These are phyloP conservation scores for Aspergillus sp. DNA, from an alignment of 2,329 filamentous ascomycete genomes.

Conservation along the genomic window DNA sequence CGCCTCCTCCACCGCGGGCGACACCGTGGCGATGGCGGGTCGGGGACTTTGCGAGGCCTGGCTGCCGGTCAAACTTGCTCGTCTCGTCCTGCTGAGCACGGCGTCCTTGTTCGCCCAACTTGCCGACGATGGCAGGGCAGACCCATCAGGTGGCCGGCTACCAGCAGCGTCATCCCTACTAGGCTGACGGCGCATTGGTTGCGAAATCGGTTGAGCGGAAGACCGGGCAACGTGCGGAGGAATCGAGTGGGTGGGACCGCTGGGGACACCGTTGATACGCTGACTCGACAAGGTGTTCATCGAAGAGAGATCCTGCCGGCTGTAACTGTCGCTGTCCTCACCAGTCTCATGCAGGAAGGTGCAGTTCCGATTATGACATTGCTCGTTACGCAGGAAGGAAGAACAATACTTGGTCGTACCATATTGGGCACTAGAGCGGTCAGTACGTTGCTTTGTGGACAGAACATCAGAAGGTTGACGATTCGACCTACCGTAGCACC, in stretches of 20 bases:
- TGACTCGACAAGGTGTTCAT: constrained; percentile 87
- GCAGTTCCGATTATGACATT: constrained; percentile 92
- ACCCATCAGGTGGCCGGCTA: constrained; percentile 67
- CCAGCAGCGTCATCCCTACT: constrained; percentile 71
- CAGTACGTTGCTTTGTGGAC: neutral
- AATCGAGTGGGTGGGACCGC: constrained; percentile 28
- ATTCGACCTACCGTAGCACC: constrained; percentile 70
- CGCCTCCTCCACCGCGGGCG: constrained; percentile 37
- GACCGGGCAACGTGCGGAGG: constrained; percentile 49
- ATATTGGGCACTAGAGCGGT: constrained; percentile 60
- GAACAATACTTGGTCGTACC: constrained; percentile 99
- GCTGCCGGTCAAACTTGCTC: constrained; percentile 75
- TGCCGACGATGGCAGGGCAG: constrained; percentile 88
- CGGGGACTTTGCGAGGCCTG: constrained; percentile 81
- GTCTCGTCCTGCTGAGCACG: constrained; percentile 66
- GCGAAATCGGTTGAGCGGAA: constrained; percentile 54
- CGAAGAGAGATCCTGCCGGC: constrained; percentile 87
- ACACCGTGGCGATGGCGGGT: constrained; percentile 50
- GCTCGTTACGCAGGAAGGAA: constrained; percentile 90
- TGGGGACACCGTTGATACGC: constrained; percentile 48
- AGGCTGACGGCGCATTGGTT: constrained; percentile 70
- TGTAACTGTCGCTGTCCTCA: constrained; percentile 97
- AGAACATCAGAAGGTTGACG: neutral
- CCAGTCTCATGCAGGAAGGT: constrained; percentile 98
- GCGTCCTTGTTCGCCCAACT: constrained; percentile 81